These are phyloP conservation scores for Rhynchospora breviuscula DNA, from an alignment of 176 grass and related monocot species.

Conservation along the genomic window DNA sequence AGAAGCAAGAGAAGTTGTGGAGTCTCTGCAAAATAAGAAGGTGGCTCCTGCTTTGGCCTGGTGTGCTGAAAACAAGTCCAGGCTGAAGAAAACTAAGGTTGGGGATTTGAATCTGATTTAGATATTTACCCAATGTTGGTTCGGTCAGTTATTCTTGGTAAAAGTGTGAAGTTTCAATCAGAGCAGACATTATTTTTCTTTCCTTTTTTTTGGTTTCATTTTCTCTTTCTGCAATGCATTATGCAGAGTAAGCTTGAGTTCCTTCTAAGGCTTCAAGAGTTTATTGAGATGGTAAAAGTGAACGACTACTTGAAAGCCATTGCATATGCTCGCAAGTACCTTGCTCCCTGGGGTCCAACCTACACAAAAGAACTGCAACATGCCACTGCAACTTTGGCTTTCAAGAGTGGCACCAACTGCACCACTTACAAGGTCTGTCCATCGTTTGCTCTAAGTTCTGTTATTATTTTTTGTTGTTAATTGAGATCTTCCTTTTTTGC, in stretches of 20 bases:
- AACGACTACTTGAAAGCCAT: conserved; percentile 68
- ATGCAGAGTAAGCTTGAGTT: conserved; percentile 99
- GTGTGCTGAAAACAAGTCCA: conserved; percentile 97
- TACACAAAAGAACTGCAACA: conserved; percentile 92
- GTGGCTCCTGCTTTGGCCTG: conserved; percentile 74
- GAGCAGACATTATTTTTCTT: too few species aligned
- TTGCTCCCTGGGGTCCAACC: conserved; percentile 73
- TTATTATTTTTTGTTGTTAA: conserved; percentile 14
- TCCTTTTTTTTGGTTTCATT: background rate
- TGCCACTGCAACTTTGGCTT: conserved; percentile 67
- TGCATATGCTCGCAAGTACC: conserved; percentile 81
- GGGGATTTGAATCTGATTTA: background rate
- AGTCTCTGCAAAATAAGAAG: conserved; percentile 91
- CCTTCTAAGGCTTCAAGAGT: conserved; percentile 89
- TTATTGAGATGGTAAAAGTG: conserved; percentile 83
- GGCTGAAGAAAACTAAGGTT: conserved; percentile 99
- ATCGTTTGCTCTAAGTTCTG: conserved; percentile 17
- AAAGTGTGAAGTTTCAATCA: background rate
- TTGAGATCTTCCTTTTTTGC: background rate
- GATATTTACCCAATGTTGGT: background rate
- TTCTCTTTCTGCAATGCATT: conserved; percentile 21
- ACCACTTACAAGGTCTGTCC: conserved; percentile 61
- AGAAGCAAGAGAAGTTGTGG: conserved; percentile 79
- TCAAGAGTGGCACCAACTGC: conserved; percentile 68
- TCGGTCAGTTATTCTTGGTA: background rate